A percentile compares a stretch with the other conserved stretches of the same genome.
These are phyloP conservation scores for Ogataea paradorogensis DNA, from an alignment of 805 yeast species.

Conservation along the genomic window DNA sequence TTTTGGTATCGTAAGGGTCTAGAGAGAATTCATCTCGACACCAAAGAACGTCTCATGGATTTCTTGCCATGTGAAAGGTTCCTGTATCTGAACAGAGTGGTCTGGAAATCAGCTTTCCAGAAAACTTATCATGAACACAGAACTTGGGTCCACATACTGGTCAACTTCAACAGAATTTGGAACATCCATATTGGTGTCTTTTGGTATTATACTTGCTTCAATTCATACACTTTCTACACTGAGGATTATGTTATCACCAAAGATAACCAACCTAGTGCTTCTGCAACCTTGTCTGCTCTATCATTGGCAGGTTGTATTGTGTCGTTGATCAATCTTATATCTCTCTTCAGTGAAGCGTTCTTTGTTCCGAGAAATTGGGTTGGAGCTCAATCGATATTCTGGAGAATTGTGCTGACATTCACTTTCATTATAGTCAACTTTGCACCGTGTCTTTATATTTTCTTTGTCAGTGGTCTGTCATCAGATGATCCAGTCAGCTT, in stretches of 20 bases:
- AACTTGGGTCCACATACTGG: conserved; percentile 70
- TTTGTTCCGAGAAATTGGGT: conserved; percentile 75
- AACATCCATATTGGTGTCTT: conserved; percentile 69
- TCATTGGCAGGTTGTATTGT: conserved; percentile 68
- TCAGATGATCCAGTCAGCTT: conserved; percentile 35
- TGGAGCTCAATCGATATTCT: conserved; percentile 60
- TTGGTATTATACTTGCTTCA: conserved; percentile 73
- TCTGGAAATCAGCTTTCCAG: conserved; percentile 66
- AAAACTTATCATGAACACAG: conserved; percentile 76
- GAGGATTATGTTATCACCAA: conserved; percentile 47
- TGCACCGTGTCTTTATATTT: conserved; percentile 53
- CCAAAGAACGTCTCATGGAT: conserved; percentile 48
- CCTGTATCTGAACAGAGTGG: conserved; percentile 46
- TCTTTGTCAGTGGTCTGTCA: conserved; percentile 37
- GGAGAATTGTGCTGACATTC: conserved; percentile 43
- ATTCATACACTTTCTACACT: conserved; percentile 68
- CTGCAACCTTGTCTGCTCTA: conserved; percentile 53
- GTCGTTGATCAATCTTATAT: conserved; percentile 51
- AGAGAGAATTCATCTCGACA: conserved; percentile 48
- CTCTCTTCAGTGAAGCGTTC: conserved; percentile 52
- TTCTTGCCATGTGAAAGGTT: conserved; percentile 57
- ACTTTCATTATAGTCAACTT: conserved; percentile 43
- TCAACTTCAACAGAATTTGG: conserved; percentile 79
- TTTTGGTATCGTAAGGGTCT: conserved; percentile 81
- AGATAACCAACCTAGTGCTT: conserved; percentile 60